Conservation (phyloP, 164 flowering plant genomes). For the Magnolia officinalis region DNA sequence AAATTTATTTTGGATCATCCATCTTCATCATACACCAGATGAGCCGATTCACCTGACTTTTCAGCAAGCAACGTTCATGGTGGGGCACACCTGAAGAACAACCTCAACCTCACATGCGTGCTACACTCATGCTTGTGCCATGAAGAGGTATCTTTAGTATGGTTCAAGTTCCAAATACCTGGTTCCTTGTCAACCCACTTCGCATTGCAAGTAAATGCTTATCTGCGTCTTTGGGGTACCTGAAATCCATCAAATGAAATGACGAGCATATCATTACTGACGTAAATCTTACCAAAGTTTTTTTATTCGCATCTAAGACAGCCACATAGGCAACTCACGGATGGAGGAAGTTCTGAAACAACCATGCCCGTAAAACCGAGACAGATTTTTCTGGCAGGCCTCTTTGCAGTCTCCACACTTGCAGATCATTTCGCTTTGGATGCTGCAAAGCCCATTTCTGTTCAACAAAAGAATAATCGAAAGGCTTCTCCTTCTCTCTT, state of each 20-base stretch:
- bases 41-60: neutral
- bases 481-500: conserved; percentile 5
- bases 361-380: conserved; percentile 24
- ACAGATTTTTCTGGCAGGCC: conserved; percentile 25
- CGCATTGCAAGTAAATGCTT: conserved; percentile 86
- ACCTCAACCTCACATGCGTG: neutral
- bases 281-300: neutral
- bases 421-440: conserved; percentile 13
- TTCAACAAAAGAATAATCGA: neutral
- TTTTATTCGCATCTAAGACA: neutral
- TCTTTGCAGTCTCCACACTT: conserved; percentile 25
- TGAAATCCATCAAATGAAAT: conserved; percentile 18
- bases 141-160: neutral
- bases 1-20: too few relatives aligned
- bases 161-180: conserved; percentile 36
- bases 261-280: neutral
- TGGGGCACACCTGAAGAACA: neutral
- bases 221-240: conserved; percentile 93
- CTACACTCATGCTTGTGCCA: neutral
- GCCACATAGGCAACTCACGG: conserved; percentile 12
- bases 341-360: conserved; percentile 26
- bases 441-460: conserved; percentile 24
- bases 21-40: too few relatives aligned
- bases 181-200: conserved; percentile 88
- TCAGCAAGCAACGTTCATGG: neutral